A percentile compares a stretch with the other conserved stretches of the same genome.
Evolutionary conservation across 805 yeast species (phyloP).

Genomic region (Teunomyces barrocoloradensis): DNA sequence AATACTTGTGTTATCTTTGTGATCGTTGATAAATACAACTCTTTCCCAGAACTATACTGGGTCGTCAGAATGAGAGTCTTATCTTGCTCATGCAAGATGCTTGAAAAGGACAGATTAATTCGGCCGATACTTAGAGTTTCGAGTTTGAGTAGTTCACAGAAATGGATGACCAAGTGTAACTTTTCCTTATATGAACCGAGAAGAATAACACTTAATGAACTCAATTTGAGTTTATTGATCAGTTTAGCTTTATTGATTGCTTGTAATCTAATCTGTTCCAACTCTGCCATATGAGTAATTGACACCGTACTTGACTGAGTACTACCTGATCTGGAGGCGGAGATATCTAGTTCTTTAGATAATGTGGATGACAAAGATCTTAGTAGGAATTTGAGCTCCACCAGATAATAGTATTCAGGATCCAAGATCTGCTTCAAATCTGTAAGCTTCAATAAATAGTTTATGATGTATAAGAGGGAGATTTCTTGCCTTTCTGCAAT

Average conservation of each 20-base stretch:
- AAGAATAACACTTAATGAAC: constrained; percentile 21
- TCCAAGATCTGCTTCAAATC: constrained; percentile 14
- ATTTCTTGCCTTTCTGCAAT: constrained; percentile 27
- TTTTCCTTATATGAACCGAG: constrained; percentile 33
- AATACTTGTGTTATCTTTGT: constrained; percentile 13
- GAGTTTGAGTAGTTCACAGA: constrained; percentile 15
- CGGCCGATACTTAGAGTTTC: constrained; percentile 7
- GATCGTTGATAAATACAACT: constrained; percentile 12
- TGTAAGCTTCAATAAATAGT: constrained; percentile 18
- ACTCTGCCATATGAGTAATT: constrained; percentile 6
- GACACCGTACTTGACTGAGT: constrained; percentile 19
- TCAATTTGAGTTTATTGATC: constrained; percentile 8
- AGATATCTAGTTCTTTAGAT: constrained; percentile 22
- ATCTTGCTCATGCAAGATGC: constrained; percentile 1
- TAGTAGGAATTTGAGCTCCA: constrained; percentile 18
- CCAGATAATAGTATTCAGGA: constrained; percentile 12
- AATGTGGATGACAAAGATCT: constrained; percentile 19
- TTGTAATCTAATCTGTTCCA: constrained; percentile 3
- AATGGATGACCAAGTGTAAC: constrained; percentile 16
- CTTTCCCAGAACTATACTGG: constrained; percentile 17
- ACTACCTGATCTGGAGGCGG: constrained; percentile 22
- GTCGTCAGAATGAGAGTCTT: constrained; percentile 4
- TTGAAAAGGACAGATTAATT: neutral
- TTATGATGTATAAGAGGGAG: constrained; percentile 25
- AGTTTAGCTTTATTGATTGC: constrained; percentile 1